Conservation (phyloP, 2,329 filamentous ascomycete species). For the Cladosporium cucumerinum region DNA sequence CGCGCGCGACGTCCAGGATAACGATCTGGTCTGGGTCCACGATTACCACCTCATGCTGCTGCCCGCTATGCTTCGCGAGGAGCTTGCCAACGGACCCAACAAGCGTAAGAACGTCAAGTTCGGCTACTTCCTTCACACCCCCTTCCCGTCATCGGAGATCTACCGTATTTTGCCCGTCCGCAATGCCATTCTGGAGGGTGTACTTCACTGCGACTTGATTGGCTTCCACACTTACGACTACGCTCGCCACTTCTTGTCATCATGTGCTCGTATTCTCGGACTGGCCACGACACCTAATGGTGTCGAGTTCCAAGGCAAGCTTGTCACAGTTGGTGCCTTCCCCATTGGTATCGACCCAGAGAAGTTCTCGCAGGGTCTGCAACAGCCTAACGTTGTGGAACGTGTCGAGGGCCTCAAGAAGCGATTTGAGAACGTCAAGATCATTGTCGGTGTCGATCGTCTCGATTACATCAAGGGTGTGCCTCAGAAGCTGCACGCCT, state of each 20-base stretch:
- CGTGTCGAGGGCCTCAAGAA: slow-evolving; percentile 79
- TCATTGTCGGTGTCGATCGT: slow-evolving; percentile 94
- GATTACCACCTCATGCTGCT: slow-evolving; percentile 98
- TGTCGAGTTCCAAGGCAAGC: slow-evolving; percentile 83
- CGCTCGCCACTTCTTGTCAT: slow-evolving; percentile 94
- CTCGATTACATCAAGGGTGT: slow-evolving; percentile 99
- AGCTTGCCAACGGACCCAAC: slow-evolving; percentile 62
- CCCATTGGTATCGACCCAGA: slow-evolving; percentile 97
- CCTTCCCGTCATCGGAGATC: slow-evolving; percentile 94
- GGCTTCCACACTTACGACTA: slow-evolving; percentile 99
- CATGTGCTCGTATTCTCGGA: slow-evolving; percentile 85
- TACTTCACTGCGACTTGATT: slow-evolving; percentile 90
- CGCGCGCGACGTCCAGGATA: slow-evolving; percentile 81
- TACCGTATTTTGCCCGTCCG: slow-evolving; percentile 93
- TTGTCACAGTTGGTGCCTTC: slow-evolving; percentile 89
- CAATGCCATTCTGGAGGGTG: slow-evolving; percentile 79
- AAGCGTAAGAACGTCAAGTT: slow-evolving; percentile 88
- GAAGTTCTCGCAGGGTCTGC: slow-evolving; percentile 85
- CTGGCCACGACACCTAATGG: slow-evolving; percentile 85
- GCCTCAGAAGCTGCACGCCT: slow-evolving; percentile 91
- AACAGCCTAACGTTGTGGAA: slow-evolving; percentile 81
- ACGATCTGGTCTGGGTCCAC: slow-evolving; percentile 95
- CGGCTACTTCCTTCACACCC: slow-evolving; percentile 96
- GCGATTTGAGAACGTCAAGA: slow-evolving; percentile 93
- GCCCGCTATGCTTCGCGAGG: slow-evolving; percentile 89